Evolutionary conservation across 225 moss, liverwort and hornwort species (phyloP).

Genomic region (Neckera pumila): DNA sequence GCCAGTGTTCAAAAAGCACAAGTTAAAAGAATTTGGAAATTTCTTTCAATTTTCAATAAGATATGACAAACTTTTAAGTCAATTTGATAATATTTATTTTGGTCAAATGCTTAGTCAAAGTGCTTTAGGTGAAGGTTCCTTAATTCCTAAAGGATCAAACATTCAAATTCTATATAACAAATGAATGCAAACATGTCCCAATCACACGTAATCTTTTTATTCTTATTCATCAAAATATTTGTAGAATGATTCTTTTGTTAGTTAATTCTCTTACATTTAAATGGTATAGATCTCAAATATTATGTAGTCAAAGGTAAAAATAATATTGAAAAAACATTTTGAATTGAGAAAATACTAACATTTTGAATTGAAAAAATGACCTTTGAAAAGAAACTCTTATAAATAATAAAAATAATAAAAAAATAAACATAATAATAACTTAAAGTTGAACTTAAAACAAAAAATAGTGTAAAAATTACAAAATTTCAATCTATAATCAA

Average conservation of each 20-base stretch:
- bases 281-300: neutral
- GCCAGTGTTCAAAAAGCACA: neutral
- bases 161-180: neutral
- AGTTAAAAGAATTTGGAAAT: neutral
- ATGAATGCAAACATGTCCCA: fast-evolving
- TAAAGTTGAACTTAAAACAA: fast-evolving
- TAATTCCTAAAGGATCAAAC: neutral
- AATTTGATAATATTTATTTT: neutral
- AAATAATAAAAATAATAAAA: no score
- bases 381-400: no score
- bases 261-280: neutral
- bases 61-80: neutral
- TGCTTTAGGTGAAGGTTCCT: neutral
- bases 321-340: no score
- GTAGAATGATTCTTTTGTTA: neutral
- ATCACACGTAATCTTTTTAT: neutral
- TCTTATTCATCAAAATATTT: neutral
- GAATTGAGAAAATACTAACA: neutral
- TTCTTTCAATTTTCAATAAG: neutral
- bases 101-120: neutral
- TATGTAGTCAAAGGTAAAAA: no score
- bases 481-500: neutral
- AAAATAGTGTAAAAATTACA: neutral
- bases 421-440: neutral
- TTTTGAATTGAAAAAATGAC: neutral